phyloP scores from a whole-genome alignment of 2,329 filamentous ascomycete species.

The Rhynchosporium secalis region DNA sequence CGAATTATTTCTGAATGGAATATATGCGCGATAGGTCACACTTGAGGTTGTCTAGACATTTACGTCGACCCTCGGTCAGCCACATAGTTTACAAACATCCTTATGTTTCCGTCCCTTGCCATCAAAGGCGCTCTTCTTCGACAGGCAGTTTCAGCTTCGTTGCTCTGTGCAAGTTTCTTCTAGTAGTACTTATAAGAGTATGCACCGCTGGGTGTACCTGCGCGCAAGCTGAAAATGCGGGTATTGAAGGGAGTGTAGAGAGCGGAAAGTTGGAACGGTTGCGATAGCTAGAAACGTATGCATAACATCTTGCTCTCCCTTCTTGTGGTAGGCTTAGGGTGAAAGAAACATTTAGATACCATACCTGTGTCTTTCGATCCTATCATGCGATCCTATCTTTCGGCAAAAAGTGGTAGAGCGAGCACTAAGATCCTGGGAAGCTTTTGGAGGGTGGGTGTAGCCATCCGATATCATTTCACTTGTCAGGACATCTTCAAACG shows the following conservation, averaged over 20 bases:
- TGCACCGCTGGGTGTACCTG: conserved; percentile 12
- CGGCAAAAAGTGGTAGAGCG: conserved; percentile 29
- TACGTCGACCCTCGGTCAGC: background rate
- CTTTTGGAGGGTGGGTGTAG: conserved; percentile 18
- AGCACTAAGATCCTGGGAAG: conserved; percentile 31
- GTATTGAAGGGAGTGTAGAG: conserved; percentile 2
- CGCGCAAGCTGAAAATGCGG: conserved; percentile 12
- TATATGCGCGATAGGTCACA: background rate
- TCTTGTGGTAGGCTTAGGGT: conserved; percentile 32
- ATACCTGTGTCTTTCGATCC: conserved; percentile 28
- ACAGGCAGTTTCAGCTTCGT: background rate
- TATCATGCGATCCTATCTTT: background rate
- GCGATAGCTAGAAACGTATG: conserved; percentile 39
- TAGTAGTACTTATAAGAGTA: background rate
- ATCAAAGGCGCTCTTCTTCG: background rate
- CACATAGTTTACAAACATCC: background rate
- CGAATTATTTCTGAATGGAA: background rate
- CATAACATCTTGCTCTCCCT: conserved; percentile 32
- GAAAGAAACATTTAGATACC: conserved; percentile 38
- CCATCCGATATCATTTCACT: conserved; percentile 17
- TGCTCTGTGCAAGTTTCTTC: background rate
- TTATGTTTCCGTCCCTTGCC: background rate
- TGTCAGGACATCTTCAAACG: background rate
- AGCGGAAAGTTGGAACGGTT: conserved; percentile 28
- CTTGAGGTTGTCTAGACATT: background rate